A percentile compares a stretch with the other conserved stretches of the same genome.
These are phyloP conservation scores for Tetrapyrgos nigripes DNA, from an alignment of 1,284 basidiomycete species.

Conservation along the genomic window DNA sequence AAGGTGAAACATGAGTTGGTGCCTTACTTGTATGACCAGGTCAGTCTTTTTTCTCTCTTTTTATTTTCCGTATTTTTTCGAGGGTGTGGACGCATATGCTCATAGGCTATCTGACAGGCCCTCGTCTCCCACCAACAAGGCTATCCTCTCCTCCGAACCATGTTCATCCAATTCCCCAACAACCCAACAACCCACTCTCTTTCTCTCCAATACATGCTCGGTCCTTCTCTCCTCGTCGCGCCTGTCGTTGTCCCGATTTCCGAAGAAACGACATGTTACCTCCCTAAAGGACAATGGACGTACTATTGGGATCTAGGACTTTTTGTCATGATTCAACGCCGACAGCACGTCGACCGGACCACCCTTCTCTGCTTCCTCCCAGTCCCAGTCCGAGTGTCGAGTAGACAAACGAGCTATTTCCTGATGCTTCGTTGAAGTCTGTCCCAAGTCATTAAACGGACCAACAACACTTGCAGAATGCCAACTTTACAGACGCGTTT, in stretches of 20 bases:
- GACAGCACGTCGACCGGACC: too few relatives aligned
- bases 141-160: constrained; percentile 71
- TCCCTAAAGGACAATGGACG: constrained; percentile 76
- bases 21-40: constrained; percentile 75
- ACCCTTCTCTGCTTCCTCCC: too few relatives aligned
- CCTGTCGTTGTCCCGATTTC: constrained; percentile 69
- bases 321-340: too few relatives aligned
- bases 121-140: constrained; percentile 64
- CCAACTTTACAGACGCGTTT: too few relatives aligned
- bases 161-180: constrained; percentile 76
- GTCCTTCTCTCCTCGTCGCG: constrained; percentile 74
- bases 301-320: constrained; percentile 65
- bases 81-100: constrained; percentile 1
- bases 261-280: constrained; percentile 69
- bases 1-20: constrained; percentile 75
- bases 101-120: too few relatives aligned
- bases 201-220: constrained; percentile 76
- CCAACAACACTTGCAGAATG: too few relatives aligned
- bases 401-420: too few relatives aligned
- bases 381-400: too few relatives aligned
- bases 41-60: constrained; percentile 45
- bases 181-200: constrained; percentile 71
- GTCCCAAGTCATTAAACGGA: too few relatives aligned
- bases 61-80: neutral
- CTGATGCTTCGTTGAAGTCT: too few relatives aligned